phyloP scores from a whole-genome alignment of 1,139 yeast species.

The Yamadazyma atlantica region DNA sequence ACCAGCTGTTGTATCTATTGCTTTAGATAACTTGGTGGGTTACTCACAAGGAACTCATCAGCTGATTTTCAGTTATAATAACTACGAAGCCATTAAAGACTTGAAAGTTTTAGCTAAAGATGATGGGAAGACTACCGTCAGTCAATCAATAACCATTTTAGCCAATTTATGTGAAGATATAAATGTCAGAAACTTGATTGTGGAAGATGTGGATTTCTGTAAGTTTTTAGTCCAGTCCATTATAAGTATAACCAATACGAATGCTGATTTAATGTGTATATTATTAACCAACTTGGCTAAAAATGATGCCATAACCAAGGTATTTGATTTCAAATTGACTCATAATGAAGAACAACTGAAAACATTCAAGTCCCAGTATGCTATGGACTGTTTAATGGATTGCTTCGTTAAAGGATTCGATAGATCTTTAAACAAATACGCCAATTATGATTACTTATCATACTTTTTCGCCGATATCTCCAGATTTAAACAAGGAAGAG shows the following conservation, averaged over 20 bases:
- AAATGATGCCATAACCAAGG: slow-evolving; percentile 57
- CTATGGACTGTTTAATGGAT: slow-evolving; percentile 85
- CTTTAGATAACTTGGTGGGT: slow-evolving; percentile 81
- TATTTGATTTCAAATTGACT: slow-evolving; percentile 50
- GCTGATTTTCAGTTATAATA: slow-evolving; percentile 65
- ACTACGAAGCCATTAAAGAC: slow-evolving; percentile 72
- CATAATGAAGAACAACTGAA: slow-evolving; percentile 28
- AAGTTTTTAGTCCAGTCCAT: slow-evolving; percentile 55
- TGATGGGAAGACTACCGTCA: slow-evolving; percentile 54
- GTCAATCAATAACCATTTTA: slow-evolving; percentile 74
- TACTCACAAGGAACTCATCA: slow-evolving; percentile 71
- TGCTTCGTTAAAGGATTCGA: slow-evolving; percentile 87
- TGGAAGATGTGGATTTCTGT: slow-evolving; percentile 61
- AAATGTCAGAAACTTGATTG: slow-evolving; percentile 61
- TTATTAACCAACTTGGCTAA: slow-evolving; percentile 84
- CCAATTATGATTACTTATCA: slow-evolving; percentile 79
- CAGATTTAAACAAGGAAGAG: slow-evolving; percentile 66
- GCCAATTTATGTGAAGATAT: slow-evolving; percentile 79
- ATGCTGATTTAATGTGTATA: slow-evolving; percentile 83
- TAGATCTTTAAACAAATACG: slow-evolving; percentile 65
- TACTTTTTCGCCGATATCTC: slow-evolving; percentile 91
- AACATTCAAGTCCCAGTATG: slow-evolving; percentile 54
- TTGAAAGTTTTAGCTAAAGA: slow-evolving; percentile 58
- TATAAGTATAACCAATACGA: slow-evolving; percentile 54
- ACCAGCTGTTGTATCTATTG: slow-evolving; percentile 80